Base-by-base conservation (phyloP, 2,329 filamentous ascomycete genomes). In the Elsinoe necatrix region DNA sequence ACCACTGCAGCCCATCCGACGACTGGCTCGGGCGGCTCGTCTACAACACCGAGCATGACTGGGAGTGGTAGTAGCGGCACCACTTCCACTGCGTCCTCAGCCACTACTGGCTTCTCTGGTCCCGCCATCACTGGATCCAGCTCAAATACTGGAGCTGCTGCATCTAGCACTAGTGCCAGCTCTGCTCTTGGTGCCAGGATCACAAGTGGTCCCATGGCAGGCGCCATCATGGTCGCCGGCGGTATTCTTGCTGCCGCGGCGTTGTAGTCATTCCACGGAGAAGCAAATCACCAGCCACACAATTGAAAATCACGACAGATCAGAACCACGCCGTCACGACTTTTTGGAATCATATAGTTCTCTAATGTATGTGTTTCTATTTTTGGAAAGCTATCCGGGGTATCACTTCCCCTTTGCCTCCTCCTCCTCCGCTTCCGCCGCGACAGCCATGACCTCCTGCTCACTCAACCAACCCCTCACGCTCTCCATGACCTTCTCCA, bases 401-500 rank as follows among this genome's bases (percentile, higher is more conserved):
- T 52, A 39, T 57, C 43, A 34, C 39, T 56, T 56, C 48, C 34
- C 34, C 43, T 60, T 50, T 37, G 43, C 55, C 47, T 54, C 59
- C 45, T 34, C 50, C 31, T 48, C 39, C 51, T 72, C 69, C 45
- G 71, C 69, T 20, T 62, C 51, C 25, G 70, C 69, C 39, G 89
- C 76, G 62, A 95, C 71, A 4, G 78, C 79, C 67, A 87, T 79
- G 35, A 95, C 82, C 60, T 95, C 91, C 62, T 79, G 79, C 60
- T 85, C 83, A 42, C 83, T 78, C 62, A 93, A 77, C 88, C 89
- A 95, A 42, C 78, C 78, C 62, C 79, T 80, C 11, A 92, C 87
- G 61, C 87, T 89, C 16, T 85, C 80, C 79, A 96, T 89, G 60
- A 95, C 75, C 55, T 76, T 80, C 48, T 88, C 86, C 42, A 96